phyloP scores from a whole-genome alignment of 2,329 filamentous ascomycete genomes.

The Fusarium concolor region DNA sequence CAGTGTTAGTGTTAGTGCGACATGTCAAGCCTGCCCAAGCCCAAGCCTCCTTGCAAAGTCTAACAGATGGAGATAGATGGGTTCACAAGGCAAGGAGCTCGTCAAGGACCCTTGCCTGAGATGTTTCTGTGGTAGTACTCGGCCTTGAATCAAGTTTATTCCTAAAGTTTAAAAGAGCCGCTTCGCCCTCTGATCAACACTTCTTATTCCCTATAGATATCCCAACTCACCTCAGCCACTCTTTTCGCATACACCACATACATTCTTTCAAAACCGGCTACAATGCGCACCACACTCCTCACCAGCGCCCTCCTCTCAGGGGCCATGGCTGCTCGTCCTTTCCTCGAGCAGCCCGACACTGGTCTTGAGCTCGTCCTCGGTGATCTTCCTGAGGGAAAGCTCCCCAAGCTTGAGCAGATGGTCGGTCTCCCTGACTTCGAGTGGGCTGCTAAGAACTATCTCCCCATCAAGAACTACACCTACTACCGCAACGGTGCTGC shows the following conservation, averaged over 20 bases:
- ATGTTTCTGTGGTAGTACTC: constrained; percentile 7
- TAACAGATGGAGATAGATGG: constrained; percentile 1
- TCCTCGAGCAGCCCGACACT: constrained; percentile 60
- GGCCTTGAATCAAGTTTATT: not conserved
- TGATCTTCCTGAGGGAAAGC: constrained; percentile 49
- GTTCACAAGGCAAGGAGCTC: not conserved
- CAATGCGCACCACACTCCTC: constrained; percentile 42
- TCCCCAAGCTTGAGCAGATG: constrained; percentile 59
- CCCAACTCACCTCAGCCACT: constrained; percentile 11
- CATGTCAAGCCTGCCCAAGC: not conserved
- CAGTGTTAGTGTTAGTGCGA: constrained; percentile 6
- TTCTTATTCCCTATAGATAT: constrained; percentile 1
- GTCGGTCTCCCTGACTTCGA: constrained; percentile 66
- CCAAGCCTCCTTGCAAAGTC: constrained; percentile 16
- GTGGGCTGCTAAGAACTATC: constrained; percentile 61
- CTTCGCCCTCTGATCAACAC: constrained; percentile 9
- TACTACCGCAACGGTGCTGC: constrained; percentile 68
- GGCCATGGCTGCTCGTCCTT: constrained; percentile 57
- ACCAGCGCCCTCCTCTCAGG: constrained; percentile 49
- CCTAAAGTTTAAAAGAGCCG: constrained; percentile 37
- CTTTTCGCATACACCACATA: not conserved
- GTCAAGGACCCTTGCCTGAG: not conserved
- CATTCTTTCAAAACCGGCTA: not conserved
- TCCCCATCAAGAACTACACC: constrained; percentile 62
- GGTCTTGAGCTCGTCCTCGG: constrained; percentile 56